Conservation (phyloP, 2,329 filamentous ascomycete genomes). For the Fusarium sp. region DNA sequence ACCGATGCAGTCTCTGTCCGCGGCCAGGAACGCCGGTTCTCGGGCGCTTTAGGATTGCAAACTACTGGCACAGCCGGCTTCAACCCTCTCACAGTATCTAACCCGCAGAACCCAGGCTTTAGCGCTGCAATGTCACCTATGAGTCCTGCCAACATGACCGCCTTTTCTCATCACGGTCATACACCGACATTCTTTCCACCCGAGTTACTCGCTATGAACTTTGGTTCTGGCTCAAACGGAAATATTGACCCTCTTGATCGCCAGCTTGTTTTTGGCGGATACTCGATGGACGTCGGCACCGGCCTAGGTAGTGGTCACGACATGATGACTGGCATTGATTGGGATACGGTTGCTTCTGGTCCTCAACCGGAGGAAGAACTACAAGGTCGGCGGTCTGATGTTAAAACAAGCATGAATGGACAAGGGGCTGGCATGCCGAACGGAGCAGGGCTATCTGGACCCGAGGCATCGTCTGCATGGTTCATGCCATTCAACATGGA, state of each 20-base stretch:
- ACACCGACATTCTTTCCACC: conserved; percentile 61
- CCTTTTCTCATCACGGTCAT: conserved; percentile 55
- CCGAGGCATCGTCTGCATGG: conserved; percentile 77
- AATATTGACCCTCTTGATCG: conserved; percentile 78
- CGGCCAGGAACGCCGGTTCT: conserved; percentile 55
- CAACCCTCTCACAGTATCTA: conserved; percentile 57
- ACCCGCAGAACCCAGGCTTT: conserved; percentile 58
- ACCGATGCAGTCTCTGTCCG: conserved; percentile 25
- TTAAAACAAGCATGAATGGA: conserved; percentile 49
- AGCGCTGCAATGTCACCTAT: conserved; percentile 65
- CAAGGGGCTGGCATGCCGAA: conserved; percentile 41
- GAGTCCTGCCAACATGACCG: conserved; percentile 60
- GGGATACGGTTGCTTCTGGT: conserved; percentile 57
- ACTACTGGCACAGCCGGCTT: conserved; percentile 56
- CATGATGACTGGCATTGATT: conserved; percentile 58
- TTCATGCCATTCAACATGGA: conserved; percentile 95
- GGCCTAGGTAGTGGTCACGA: conserved; percentile 53
- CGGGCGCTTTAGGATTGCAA: conserved; percentile 57
- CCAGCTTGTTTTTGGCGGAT: conserved; percentile 81
- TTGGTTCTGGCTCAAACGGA: conserved; percentile 62
- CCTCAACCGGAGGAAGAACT: conserved; percentile 45
- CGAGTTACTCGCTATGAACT: conserved; percentile 65
- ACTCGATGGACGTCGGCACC: conserved; percentile 64
- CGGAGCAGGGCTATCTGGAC: conserved; percentile 47
- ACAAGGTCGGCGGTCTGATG: conserved; percentile 47